Base-by-base conservation (phyloP, 495 filamentous ascomycete genomes). In the Penicillium herquei region DNA sequence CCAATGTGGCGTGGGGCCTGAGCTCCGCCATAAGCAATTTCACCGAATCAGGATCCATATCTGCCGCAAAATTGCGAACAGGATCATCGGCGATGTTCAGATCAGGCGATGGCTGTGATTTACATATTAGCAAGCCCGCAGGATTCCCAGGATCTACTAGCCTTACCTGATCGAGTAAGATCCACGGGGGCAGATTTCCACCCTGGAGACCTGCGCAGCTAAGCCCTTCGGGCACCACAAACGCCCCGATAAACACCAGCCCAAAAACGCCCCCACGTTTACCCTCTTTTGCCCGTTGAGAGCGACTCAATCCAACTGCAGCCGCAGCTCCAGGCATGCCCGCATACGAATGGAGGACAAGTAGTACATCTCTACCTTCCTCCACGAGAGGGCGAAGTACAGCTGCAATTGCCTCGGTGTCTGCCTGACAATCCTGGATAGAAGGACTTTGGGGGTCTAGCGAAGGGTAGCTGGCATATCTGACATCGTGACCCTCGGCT, bases 341-440 rank as follows among this genome's bases (percentile, higher is more conserved):
- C 0, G 59, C 67, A 43, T 73, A 73, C 1, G 69, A 71, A 49
- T 73, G 70, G 57, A 70, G 57, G 7, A 71, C 26, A 1, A 71
- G 50, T 10, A 67, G 45, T 7, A 70, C 56, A 18, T 71, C 67
- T 47, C 55, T 54, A 31, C 69, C 67, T 30, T 64, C 56, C 34
- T 67, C 68, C 0, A 71, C 56, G 7, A 68, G 21, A 11, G 58
- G 42, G 17, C 33, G 49, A 14, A 66, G 34, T 2, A 31, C 42
- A 0, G 39, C 40, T 5, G 39, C n/a, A 12, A 73, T 62, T 26
- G 45, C 58, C 7, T 58, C 49, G 13, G 58, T 44, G 33, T 68
- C 61, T 1, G 58, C 34, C 12, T 63, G 21, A 30, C 62, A 67
- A 46, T 67, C 59, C 10, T 51, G 50, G 1, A 39, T 35, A 2